Evolutionary conservation across 306 rosid genomes (phyloP).

Genomic region (Corylus americana): DNA sequence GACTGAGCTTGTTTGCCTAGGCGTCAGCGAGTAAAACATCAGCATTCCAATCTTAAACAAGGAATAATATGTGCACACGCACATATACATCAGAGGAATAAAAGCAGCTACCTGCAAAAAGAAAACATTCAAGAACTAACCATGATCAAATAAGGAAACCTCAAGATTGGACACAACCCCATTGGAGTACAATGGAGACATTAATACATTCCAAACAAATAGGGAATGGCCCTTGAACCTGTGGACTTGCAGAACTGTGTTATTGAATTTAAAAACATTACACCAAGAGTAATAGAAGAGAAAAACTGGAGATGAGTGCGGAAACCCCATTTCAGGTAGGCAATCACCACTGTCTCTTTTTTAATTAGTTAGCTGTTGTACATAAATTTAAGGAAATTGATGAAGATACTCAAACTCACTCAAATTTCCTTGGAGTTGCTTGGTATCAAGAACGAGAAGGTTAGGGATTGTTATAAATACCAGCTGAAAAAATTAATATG

Average conservation of each 20-base stretch:
- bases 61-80: slow-evolving; percentile 90
- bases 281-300: not conserved
- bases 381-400: not conserved
- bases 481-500: not conserved
- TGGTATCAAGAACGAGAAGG: not conserved
- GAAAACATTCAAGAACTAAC: slow-evolving; percentile 6
- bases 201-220: not conserved
- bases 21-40: slow-evolving; percentile 90
- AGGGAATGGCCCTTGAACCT: not conserved
- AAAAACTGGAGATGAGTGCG: not conserved
- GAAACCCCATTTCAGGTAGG: not conserved
- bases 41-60: slow-evolving; percentile 87
- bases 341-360: not conserved
- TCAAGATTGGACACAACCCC: not conserved
- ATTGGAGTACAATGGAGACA: not conserved
- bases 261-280: not conserved
- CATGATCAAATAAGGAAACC: not conserved
- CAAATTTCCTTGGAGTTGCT: not conserved
- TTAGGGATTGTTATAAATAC: not conserved
- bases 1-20: slow-evolving; percentile 94
- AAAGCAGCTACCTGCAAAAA: slow-evolving; percentile 74
- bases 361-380: too few relatives aligned
- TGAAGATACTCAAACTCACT: not conserved
- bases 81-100: slow-evolving; percentile 95
- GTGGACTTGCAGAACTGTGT: not conserved